These are phyloP conservation scores for Tylopilus sp. DNA, from an alignment of 1,284 basidiomycete genomes.

Conservation along the genomic window DNA sequence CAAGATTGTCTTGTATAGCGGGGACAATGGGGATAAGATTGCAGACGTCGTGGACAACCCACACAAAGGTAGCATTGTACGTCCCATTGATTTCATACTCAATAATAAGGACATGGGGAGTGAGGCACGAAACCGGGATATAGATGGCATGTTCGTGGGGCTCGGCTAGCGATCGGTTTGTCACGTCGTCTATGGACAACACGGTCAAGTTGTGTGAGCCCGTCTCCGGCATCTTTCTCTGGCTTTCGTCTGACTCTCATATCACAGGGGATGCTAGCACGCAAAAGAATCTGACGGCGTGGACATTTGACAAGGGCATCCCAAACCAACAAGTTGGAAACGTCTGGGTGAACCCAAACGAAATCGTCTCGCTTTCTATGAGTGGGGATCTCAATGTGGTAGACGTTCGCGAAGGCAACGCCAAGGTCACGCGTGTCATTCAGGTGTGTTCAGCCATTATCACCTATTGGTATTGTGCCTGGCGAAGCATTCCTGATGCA, in stretches of 20 bases:
- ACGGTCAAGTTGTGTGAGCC: constrained; percentile 87
- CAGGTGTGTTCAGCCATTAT: constrained; percentile 54
- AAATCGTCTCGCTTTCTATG: constrained; percentile 89
- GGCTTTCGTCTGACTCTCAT: background rate
- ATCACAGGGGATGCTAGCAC: constrained; percentile 82
- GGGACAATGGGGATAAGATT: constrained; percentile 86
- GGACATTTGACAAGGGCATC: constrained; percentile 78
- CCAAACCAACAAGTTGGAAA: constrained; percentile 91
- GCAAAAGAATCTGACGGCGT: constrained; percentile 73
- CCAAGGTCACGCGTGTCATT: constrained; percentile 71
- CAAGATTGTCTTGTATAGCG: constrained; percentile 94
- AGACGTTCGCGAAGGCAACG: constrained; percentile 73
- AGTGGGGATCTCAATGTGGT: constrained; percentile 89
- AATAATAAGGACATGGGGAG: background rate
- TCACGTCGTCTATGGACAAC: constrained; percentile 90
- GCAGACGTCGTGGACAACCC: constrained; percentile 72
- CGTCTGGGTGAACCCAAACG: constrained; percentile 75
- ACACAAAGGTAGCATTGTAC: constrained; percentile 82
- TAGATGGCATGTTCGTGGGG: constrained; percentile 87
- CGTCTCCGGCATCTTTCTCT: background rate
- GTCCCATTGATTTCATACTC: constrained; percentile 42
- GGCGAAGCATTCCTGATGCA: constrained; percentile 5
- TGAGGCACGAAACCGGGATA: background rate
- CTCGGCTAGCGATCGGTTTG: constrained; percentile 77
- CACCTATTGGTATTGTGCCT: background rate